Conservation (phyloP, 2,329 filamentous ascomycete species). For the Pyricularia sp. region DNA sequence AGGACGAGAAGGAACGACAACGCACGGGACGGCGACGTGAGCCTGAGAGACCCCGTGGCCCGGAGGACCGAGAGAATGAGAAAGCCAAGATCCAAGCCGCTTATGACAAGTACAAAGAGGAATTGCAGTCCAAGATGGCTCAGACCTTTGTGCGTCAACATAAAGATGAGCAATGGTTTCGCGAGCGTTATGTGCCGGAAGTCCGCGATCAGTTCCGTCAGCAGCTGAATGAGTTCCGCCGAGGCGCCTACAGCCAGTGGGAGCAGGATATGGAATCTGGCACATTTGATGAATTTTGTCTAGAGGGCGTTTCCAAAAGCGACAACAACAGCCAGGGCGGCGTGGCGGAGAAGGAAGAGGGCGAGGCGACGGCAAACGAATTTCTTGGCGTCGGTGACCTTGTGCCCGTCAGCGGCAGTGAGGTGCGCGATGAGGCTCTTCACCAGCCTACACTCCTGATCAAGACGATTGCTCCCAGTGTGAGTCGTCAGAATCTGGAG, state of each 20-base stretch:
- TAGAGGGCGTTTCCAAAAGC: slow-evolving; percentile 87
- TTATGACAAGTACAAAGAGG: slow-evolving; percentile 55
- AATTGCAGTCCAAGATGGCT: slow-evolving; percentile 66
- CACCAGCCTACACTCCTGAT: slow-evolving; percentile 88
- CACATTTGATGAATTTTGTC: slow-evolving; percentile 83
- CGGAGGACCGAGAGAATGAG: slow-evolving; percentile 67
- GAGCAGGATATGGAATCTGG: slow-evolving; percentile 74
- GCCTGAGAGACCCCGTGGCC: slow-evolving; percentile 48
- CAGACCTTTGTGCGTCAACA: slow-evolving; percentile 82
- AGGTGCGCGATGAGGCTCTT: slow-evolving; percentile 78
- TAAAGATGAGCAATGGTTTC: slow-evolving; percentile 96
- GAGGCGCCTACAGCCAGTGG: slow-evolving; percentile 73
- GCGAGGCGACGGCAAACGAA: slow-evolving; percentile 83
- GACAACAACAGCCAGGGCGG: slow-evolving; percentile 81
- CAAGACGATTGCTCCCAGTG: slow-evolving; percentile 94
- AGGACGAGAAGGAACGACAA: slow-evolving; percentile 63
- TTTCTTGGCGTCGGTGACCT: slow-evolving; percentile 86
- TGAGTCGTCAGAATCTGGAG: slow-evolving; percentile 86
- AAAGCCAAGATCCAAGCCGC: slow-evolving; percentile 63
- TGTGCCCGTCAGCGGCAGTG: slow-evolving; percentile 68
- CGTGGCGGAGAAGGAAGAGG: slow-evolving; percentile 85
- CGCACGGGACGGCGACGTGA: slow-evolving; percentile 57
- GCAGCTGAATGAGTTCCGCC: slow-evolving; percentile 69
- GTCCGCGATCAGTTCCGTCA: slow-evolving; percentile 61
- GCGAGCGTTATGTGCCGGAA: slow-evolving; percentile 81